Base-by-base conservation (phyloP, 768 basidiomycete genomes). In the Hemileccinum impolitum region DNA sequence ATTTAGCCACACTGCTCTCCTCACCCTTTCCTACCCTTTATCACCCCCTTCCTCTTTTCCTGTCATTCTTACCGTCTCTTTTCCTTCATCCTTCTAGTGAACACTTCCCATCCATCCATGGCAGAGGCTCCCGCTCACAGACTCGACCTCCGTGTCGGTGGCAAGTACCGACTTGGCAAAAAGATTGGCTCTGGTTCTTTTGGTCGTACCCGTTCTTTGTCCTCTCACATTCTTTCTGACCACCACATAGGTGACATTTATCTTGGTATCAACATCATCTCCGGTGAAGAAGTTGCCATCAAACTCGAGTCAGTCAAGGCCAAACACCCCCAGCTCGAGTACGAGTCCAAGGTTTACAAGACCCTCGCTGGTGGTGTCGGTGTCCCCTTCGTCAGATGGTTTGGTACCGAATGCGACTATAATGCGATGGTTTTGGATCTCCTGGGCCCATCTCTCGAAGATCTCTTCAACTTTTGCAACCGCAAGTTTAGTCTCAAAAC, bases 291-390 rank as follows among this genome's bases (percentile, higher is more conserved):
- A 68, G 95, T 98, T 53, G 96, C 94, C 67, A 99, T 99, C 81
- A 99, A 99, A 74, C 90, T 99, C 61, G 96, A 99, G 73, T 97
- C 95, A 2, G 93, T 98, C 70, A 99, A 99, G 72, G 96, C 96
- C 59, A 99, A 99, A 72, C 96, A 99, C 60, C 96, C 96, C n/a
- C 96, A 99, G 73, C 87, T 99, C 63, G 96, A 99, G 70, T 99
- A 99, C 66, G 95, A 99, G 73, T 87, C 86, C 57, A 89, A 90
- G 70, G 89, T 90, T 41, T 88, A 87, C 75, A 98, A 97, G 84
- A 93, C 92, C n/a, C 83, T 99, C 43, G 95, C 96, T 17, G 96
- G 96, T 48, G 96, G 96, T 57, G 96, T 99, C 49, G 96, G 96
- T 45, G 94, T 99, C 11, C 96, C 96, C 8, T 99, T 99, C 59